Conservation (phyloP, 208 protist species). For the Acanthamoeba sp. region DNA sequence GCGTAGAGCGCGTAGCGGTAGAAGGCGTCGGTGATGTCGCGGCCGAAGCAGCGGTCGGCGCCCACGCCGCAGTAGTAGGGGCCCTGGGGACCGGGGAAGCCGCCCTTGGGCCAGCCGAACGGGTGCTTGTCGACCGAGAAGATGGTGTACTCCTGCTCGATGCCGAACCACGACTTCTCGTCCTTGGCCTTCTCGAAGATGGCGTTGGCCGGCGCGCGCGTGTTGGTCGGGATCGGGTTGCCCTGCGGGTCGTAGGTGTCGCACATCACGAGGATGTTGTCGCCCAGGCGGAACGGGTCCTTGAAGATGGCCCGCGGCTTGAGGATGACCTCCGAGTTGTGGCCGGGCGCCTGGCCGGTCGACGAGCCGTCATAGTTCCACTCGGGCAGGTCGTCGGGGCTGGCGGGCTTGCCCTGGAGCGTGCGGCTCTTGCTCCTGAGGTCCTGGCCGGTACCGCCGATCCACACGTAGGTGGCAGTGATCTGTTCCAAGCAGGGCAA, state of each 20-base stretch:
- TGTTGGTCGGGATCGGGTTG: constrained; percentile 94
- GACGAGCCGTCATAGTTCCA: constrained; percentile 98
- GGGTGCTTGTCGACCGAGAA: constrained; percentile 86
- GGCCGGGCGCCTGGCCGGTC: constrained; percentile 93
- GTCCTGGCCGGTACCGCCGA: constrained; percentile 87
- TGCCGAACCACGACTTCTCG: constrained; percentile 91
- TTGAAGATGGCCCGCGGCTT: constrained; percentile 89
- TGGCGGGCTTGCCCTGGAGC: constrained; percentile 76
- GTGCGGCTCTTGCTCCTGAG: constrained; percentile 88
- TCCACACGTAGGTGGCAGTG: constrained; percentile 84
- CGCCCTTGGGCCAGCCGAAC: constrained; percentile 92
- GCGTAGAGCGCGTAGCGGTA: constrained; percentile 90
- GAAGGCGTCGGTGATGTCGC: constrained; percentile 92
- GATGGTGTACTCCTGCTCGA: constrained; percentile 94
- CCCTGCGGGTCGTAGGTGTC: constrained; percentile 93
- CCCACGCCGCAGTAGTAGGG: constrained; percentile 97
- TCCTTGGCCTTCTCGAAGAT: constrained; percentile 92
- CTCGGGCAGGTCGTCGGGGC: constrained; percentile 90
- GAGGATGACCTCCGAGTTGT: constrained; percentile 95
- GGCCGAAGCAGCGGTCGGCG: constrained; percentile 91
- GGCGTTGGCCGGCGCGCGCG: constrained; percentile 91
- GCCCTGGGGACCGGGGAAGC: constrained; percentile 96
- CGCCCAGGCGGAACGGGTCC: constrained; percentile 91
- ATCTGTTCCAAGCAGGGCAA: background rate
- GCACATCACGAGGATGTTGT: constrained; percentile 91